A percentile compares a stretch with the other conserved stretches of the same genome.
These are phyloP conservation scores for Fraxinus baroniana DNA, from an alignment of 305 asterid genomes.

Conservation along the genomic window DNA sequence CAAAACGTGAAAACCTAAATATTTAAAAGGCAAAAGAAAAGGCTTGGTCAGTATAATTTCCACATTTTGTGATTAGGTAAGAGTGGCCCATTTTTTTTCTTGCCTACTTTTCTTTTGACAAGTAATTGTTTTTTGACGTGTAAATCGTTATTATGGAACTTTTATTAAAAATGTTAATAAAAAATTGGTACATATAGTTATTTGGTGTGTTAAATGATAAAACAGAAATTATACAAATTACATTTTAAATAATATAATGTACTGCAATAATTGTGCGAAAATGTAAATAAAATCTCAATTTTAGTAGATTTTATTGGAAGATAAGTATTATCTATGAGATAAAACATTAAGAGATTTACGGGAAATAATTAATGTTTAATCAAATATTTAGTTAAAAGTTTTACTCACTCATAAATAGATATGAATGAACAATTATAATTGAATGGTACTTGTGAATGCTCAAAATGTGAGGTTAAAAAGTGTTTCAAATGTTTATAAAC, in stretches of 20 bases:
- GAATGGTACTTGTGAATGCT: neutral
- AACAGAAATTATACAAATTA: neutral
- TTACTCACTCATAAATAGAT: neutral
- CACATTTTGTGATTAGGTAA: neutral
- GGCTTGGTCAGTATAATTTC: too few species aligned
- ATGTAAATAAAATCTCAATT: neutral
- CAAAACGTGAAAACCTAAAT: too few species aligned
- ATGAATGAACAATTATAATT: neutral
- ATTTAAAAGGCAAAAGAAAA: too few species aligned
- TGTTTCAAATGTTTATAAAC: too few species aligned
- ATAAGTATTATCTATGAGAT: neutral
- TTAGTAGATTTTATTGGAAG: neutral
- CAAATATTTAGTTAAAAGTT: neutral
- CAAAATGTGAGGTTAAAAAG: neutral
- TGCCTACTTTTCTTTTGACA: neutral
- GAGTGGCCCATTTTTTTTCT: neutral
- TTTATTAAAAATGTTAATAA: neutral
- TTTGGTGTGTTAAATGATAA: neutral
- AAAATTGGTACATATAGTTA: neutral
- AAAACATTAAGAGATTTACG: neutral
- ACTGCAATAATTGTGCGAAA: neutral
- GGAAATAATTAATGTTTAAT: neutral
- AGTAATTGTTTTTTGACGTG: neutral
- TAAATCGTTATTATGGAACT: neutral
- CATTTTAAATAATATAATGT: neutral